Evolutionary conservation across 2,329 filamentous ascomycete genomes (phyloP).

Genomic region (Domatiomyces catenatus): DNA sequence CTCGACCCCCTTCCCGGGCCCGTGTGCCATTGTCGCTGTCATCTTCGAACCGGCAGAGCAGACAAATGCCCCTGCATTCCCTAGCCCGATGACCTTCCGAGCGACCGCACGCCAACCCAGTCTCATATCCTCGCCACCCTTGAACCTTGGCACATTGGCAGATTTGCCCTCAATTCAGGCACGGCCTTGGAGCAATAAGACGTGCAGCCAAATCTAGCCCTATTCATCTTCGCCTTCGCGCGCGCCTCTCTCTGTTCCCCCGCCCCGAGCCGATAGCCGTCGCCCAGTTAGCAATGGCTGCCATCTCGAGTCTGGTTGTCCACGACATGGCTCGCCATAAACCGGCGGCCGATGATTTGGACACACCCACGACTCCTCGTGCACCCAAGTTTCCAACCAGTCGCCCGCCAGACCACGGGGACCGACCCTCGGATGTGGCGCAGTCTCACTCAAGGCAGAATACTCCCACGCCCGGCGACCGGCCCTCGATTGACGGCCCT

Average conservation of each 20-base stretch:
- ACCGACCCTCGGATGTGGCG: not conserved
- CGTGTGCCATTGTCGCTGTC: not conserved
- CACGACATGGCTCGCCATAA: conserved; percentile 8
- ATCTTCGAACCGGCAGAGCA: not conserved
- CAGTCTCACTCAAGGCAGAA: not conserved
- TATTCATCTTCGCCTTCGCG: not conserved
- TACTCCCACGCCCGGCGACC: not conserved
- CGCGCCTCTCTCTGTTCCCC: not conserved
- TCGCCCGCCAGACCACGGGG: not conserved
- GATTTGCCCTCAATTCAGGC: not conserved
- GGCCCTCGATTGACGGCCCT: not conserved
- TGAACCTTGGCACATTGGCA: not conserved
- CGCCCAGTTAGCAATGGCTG: conserved; percentile 7
- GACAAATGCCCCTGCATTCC: not conserved
- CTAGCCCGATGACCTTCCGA: not conserved
- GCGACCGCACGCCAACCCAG: not conserved
- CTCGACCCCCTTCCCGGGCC: not conserved
- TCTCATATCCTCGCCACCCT: not conserved
- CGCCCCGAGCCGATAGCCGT: not conserved
- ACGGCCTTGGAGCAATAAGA: not conserved
- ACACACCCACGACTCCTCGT: conserved; percentile 15
- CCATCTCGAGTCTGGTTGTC: conserved; percentile 13
- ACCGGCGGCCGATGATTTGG: conserved; percentile 9
- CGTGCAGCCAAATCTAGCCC: not conserved
- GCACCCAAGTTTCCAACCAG: conserved; percentile 5